Base-by-base conservation (phyloP, 164 flowering plant species). In the Berberis vulgaris region DNA sequence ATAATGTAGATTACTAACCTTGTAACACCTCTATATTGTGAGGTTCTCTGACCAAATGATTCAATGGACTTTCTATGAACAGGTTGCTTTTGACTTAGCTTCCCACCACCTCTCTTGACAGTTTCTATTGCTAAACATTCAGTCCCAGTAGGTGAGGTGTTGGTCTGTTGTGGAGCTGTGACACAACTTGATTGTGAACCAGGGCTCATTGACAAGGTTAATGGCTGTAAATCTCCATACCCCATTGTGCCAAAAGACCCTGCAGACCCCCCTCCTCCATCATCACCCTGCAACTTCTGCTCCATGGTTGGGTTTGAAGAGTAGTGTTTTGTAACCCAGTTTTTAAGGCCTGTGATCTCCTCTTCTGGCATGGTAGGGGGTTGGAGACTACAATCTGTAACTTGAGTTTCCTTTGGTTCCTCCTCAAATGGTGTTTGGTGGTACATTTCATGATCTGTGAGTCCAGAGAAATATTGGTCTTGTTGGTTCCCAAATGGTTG, bases 21-120 rank as follows among this genome's bases (percentile, higher is more conserved):
- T 39, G 93, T 87, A 42, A 89, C 96, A 47, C 96, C 96, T 80
- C 96, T 81, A 68, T 82, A 89, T 72, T 84, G 91, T 1, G 96
- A 89, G 0, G 96, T 89, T 74, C 96, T 82, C 68, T 89, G 96
- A 5, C 93, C 96, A 74, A 89, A 89, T 59, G 96, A 82, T 59
- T 89, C 91, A 64, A 85, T 81, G 59, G 96, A 87, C 79, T 89
- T 89, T 74, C 91, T 71, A 71, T 83, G 93, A 63, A 83, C 86
- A 49, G 86, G 81, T 54, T 81, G 88, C 74, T 84, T 86, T 59
- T 77, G 81, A 6, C 68, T 81, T 58, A 77, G 66, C 62, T 87
- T 83, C 4, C 62, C 77, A 56, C 73, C 62, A 0, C 75, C 84
- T 74, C 86, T 78, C 76, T 87, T 87, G 78, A 78, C 85, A 4